Conservation (phyloP, 805 yeast species). For the Torulaspora microellipsoides region DNA sequence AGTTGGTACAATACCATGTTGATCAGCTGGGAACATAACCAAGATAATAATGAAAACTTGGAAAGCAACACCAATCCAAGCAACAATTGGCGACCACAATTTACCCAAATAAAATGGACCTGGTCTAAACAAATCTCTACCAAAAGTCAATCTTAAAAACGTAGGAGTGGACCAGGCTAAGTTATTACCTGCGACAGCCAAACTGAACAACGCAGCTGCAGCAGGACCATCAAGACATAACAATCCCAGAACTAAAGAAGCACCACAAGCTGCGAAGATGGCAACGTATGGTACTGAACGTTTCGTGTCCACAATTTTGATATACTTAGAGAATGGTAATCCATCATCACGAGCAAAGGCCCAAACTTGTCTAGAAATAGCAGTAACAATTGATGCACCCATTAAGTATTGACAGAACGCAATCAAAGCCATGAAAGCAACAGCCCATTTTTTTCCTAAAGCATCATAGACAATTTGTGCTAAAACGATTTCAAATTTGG, state of each 20-base stretch:
- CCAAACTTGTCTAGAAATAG: constrained; percentile 67
- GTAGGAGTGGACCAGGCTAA: constrained; percentile 42
- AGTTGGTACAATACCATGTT: constrained; percentile 30
- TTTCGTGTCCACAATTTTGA: constrained; percentile 53
- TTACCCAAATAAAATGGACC: constrained; percentile 66
- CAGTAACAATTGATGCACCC: constrained; percentile 60
- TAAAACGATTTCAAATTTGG: constrained; percentile 54
- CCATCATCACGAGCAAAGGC: constrained; percentile 78
- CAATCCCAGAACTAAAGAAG: constrained; percentile 38
- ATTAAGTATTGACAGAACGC: constrained; percentile 59
- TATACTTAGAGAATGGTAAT: constrained; percentile 52
- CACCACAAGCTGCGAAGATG: constrained; percentile 39
- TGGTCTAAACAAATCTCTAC: constrained; percentile 49
- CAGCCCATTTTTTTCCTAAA: constrained; percentile 60
- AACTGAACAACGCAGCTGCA: constrained; percentile 42
- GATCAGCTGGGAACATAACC: constrained; percentile 55
- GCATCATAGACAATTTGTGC: constrained; percentile 61
- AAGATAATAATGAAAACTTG: constrained; percentile 50
- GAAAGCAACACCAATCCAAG: constrained; percentile 47
- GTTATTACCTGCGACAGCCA: constrained; percentile 42
- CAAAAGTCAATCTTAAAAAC: constrained; percentile 39
- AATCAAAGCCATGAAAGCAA: constrained; percentile 58
- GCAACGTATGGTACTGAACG: constrained; percentile 65
- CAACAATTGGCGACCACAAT: constrained; percentile 41
- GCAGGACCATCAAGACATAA: constrained; percentile 41